Percentiles rank a stretch among this genome's conserved stretches.
Evolutionary conservation across 306 rosid genomes (phyloP).

Genomic region (Cicer judaicum): DNA sequence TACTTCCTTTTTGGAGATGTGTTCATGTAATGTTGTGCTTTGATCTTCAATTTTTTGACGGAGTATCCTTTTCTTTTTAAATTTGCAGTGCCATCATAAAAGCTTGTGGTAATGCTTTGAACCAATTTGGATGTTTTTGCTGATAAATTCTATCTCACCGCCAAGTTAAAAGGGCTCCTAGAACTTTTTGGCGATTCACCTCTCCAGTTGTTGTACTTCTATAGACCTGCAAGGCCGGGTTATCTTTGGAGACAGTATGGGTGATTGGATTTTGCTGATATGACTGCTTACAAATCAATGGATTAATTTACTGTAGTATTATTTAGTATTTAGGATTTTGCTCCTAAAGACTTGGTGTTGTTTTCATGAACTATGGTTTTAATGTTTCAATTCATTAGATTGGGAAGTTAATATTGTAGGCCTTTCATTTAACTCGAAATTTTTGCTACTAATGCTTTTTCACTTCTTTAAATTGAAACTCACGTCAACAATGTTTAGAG

Average conservation of each 20-base stretch:
- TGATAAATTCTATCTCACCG: background rate
- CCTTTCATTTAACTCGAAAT: too few species aligned
- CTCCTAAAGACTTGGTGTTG: background rate
- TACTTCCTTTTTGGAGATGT: background rate
- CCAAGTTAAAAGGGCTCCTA: constrained; percentile 14
- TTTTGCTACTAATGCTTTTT: too few species aligned
- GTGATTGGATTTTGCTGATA: constrained; percentile 10
- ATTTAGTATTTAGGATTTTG: constrained; percentile 34
- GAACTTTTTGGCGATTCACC: constrained; percentile 19
- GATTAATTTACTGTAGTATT: constrained; percentile 14
- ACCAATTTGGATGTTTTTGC: constrained; percentile 19
- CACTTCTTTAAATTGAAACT: too few species aligned
- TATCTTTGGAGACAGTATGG: constrained; percentile 16
- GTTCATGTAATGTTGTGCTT: background rate
- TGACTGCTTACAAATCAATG: constrained; percentile 18
- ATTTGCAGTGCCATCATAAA: constrained; percentile 61
- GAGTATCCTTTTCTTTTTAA: background rate
- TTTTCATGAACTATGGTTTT: background rate
- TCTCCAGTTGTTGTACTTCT: constrained; percentile 33
- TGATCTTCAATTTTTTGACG: background rate
- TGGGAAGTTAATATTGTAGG: too few species aligned
- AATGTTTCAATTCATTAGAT: too few species aligned
- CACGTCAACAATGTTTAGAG: too few species aligned
- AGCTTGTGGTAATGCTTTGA: background rate
- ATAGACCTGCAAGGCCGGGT: constrained; percentile 17